Evolutionary conservation across 2,329 filamentous ascomycete species (phyloP).

Genomic region (Emmonsiellopsis sp.): DNA sequence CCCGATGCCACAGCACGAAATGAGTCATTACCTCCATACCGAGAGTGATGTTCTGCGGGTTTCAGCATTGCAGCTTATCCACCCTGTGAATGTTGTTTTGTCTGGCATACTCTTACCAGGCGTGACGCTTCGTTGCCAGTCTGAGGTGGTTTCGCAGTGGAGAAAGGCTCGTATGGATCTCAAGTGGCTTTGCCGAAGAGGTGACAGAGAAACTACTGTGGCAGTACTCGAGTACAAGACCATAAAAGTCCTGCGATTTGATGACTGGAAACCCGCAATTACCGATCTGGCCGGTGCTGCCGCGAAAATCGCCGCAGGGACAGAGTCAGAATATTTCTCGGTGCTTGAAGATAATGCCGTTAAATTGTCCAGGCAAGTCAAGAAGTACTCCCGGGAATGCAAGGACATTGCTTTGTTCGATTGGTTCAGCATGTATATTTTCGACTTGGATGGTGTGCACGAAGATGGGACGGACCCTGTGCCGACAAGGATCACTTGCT

Average conservation of each 20-base stretch:
- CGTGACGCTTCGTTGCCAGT: neutral
- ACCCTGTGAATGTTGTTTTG: neutral
- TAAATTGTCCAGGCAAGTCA: neutral
- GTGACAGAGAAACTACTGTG: neutral
- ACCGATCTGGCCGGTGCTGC: neutral
- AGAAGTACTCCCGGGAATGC: neutral
- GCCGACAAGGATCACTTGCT: neutral
- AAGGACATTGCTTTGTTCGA: neutral
- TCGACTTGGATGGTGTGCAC: neutral
- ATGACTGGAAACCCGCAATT: neutral
- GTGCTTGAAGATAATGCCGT: neutral
- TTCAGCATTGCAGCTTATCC: neutral
- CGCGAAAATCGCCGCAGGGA: neutral
- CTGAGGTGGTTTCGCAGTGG: neutral
- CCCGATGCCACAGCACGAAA: neutral
- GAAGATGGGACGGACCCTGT: neutral
- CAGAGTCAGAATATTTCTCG: neutral
- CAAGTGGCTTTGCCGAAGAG: neutral
- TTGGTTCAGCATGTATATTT: neutral
- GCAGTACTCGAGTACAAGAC: neutral
- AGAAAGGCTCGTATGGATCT: neutral
- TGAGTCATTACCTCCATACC: neutral
- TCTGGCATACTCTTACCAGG: neutral
- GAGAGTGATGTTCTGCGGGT: neutral
- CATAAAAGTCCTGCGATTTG: neutral